phyloP scores from a whole-genome alignment of 305 asterid species.

The Solanum aculeatissimum region DNA sequence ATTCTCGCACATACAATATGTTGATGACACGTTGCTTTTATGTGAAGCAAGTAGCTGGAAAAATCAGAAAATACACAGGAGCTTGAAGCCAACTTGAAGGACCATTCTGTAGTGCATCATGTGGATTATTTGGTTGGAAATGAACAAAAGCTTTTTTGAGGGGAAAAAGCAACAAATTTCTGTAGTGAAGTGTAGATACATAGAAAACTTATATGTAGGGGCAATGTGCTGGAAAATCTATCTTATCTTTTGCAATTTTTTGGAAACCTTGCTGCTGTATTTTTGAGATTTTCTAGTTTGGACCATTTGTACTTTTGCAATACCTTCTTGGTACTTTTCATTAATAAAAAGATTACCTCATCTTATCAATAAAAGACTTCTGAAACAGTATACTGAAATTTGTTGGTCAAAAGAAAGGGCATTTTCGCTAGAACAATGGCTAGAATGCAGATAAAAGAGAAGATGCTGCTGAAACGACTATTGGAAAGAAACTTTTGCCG shows the following conservation, averaged over 20 bases:
- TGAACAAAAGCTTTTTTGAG: background rate
- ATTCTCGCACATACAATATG: background rate
- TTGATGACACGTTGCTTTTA: background rate
- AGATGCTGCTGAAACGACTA: background rate
- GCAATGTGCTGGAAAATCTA: background rate
- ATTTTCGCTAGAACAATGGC: background rate
- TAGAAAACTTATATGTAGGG: background rate
- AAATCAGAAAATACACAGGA: background rate
- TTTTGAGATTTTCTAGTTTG: background rate
- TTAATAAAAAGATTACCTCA: background rate
- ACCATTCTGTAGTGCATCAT: background rate
- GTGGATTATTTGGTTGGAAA: background rate
- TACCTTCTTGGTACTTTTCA: background rate
- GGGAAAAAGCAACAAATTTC: background rate
- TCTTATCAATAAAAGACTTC: background rate
- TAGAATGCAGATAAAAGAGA: background rate
- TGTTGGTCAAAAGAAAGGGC: background rate
- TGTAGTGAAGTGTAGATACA: background rate
- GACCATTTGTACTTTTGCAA: background rate
- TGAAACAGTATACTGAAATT: background rate
- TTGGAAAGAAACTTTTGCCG: background rate
- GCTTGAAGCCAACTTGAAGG: background rate
- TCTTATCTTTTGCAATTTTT: background rate
- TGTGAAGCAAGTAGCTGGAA: background rate
- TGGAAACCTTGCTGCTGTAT: background rate